These are phyloP conservation scores for Phytophthora boehmeriae DNA, from an alignment of 352 stramenopile species.

Conservation along the genomic window DNA sequence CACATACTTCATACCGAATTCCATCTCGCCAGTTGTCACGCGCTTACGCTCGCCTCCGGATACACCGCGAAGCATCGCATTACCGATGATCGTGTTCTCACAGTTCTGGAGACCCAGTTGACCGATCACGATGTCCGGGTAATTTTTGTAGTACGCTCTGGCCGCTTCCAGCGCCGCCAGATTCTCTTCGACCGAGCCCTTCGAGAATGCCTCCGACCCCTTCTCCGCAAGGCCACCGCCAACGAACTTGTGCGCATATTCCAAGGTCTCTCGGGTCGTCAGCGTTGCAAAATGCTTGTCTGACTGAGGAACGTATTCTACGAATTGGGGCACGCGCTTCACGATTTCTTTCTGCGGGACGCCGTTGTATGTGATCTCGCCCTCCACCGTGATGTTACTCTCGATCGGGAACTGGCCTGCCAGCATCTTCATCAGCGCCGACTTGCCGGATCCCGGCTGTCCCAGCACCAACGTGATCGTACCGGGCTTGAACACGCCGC, in stretches of 20 bases:
- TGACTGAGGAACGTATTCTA: slow-evolving; percentile 36
- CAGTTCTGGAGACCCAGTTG: slow-evolving; percentile 50
- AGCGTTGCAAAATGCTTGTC: slow-evolving; percentile 50
- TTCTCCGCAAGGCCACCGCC: slow-evolving; percentile 38
- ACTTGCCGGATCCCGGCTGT: slow-evolving; percentile 30
- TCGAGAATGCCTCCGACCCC: slow-evolving; percentile 44
- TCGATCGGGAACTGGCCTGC: slow-evolving; percentile 22
- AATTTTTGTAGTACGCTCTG: slow-evolving; percentile 33
- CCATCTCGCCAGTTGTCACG: slow-evolving; percentile 87
- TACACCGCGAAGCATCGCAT: slow-evolving; percentile 61
- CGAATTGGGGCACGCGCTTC: slow-evolving; percentile 28
- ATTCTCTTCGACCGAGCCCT: slow-evolving; percentile 35
- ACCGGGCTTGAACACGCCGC: slow-evolving; percentile 30
- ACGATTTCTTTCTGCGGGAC: slow-evolving; percentile 14
- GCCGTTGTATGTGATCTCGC: slow-evolving; percentile 34
- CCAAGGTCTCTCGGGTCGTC: slow-evolving; percentile 19
- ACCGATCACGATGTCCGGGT: slow-evolving; percentile 49
- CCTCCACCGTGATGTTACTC: slow-evolving; percentile 27
- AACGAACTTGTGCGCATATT: slow-evolving; percentile 66
- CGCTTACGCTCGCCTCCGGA: slow-evolving; percentile 68
- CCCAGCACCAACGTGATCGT: slow-evolving; percentile 31
- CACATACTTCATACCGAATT: slow-evolving; percentile 79
- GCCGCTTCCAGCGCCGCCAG: slow-evolving; percentile 20
- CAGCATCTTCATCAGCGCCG: slow-evolving; percentile 31
- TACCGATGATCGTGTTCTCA: slow-evolving; percentile 63